Evolutionary conservation across 202 grass and related monocot species (phyloP), one percentile per base, ranked within the genome.

Genomic region (Hordeum pubiflorum): DNA sequence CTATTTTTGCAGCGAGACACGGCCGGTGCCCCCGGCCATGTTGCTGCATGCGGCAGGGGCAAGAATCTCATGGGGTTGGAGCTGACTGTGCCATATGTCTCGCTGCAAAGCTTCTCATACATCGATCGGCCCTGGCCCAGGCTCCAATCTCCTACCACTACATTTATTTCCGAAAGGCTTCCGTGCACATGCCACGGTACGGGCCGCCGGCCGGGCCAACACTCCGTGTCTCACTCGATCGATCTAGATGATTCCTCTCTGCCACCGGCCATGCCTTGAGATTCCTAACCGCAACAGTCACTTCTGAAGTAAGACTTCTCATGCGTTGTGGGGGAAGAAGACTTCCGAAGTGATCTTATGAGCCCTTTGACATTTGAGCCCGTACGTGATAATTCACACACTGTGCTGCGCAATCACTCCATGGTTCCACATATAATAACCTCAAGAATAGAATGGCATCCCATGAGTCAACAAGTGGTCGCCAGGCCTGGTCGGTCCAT

Each of bases 61-160:
- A 78, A 73, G 7, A 2, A 17, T 50, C 52, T 80, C 60, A 80
- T 70, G 83, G 38, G 7, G 13, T 0, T n/a, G 2, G 60, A 85
- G 39, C 79, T 82, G 83, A 86, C 82, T 52, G 79, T 82, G 83
- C 67, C 87, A 63, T 78, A 82, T 73, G 59, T 86, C 75, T 56
- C 74, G 83, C 87, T 79, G 83, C 79, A 74, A 81, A 82, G 83
- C 31, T 75, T 79, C 77, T 82, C 50, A 39, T 6, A 6, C 17
- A 1, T 54, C 48, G 17, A 54, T 54, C 39, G 73, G 82, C 84
- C 57, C 82, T 77, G 24, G 13, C 44, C 43, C 48, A n/a, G 48
- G 17, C 17, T 66, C 65, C 39, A 56, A 82, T 78, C 75, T 0
- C 18, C 41, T 10, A 3, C 40, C 9, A 58, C 40, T 2, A 5